Percentiles rank a stretch among this genome's conserved stretches.
These are phyloP conservation scores for Parastagonospora avenae DNA, from an alignment of 2,329 filamentous ascomycete genomes.

Conservation along the genomic window DNA sequence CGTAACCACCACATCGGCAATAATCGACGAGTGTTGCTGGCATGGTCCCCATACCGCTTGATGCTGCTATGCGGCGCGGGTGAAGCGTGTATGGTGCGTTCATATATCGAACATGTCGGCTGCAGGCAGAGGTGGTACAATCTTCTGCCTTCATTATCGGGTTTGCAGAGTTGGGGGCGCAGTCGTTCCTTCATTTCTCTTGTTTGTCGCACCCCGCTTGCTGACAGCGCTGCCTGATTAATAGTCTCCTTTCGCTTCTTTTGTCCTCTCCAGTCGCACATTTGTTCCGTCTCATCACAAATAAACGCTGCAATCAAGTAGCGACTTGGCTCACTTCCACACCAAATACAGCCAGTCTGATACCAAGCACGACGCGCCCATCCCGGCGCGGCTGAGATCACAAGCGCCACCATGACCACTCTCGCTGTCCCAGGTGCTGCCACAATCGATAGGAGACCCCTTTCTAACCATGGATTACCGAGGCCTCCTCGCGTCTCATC, in stretches of 20 bases:
- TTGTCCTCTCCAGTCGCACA: neutral
- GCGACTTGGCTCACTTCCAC: neutral
- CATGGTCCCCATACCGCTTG: conserved; percentile 5
- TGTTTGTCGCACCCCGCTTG: conserved; percentile 21
- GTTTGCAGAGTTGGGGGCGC: conserved; percentile 25
- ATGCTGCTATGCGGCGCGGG: conserved; percentile 30
- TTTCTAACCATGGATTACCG: conserved; percentile 42
- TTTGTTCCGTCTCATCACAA: neutral
- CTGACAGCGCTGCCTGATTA: conserved; percentile 17
- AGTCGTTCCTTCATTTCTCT: conserved; percentile 20
- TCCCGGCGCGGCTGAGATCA: neutral
- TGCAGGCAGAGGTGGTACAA: conserved; percentile 39
- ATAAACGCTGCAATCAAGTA: neutral
- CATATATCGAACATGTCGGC: conserved; percentile 39
- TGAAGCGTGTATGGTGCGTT: conserved; percentile 30
- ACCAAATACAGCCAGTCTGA: neutral
- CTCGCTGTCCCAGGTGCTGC: conserved; percentile 30
- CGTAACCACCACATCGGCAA: conserved; percentile 20
- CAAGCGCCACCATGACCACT: conserved; percentile 19
- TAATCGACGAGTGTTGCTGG: conserved; percentile 5
- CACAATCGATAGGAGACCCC: conserved; percentile 25
- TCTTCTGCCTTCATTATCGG: conserved; percentile 28
- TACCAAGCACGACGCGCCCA: neutral
- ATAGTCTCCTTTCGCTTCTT: conserved; percentile 9
- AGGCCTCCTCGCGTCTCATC: conserved; percentile 36